Base-by-base conservation (phyloP, 768 basidiomycete species). In the Psilocybe azurescens region DNA sequence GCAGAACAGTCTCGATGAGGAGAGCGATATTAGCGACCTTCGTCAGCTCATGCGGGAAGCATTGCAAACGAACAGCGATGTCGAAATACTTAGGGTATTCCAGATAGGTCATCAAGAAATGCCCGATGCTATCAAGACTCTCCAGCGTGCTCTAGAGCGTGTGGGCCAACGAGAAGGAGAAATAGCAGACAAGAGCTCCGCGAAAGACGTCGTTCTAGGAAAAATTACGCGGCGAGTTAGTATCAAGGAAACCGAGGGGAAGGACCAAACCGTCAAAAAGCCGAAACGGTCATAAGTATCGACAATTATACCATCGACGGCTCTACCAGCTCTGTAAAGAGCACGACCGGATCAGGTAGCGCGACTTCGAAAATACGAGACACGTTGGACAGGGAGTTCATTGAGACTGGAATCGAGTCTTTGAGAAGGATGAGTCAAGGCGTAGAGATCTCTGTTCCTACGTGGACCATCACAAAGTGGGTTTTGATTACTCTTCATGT, bases 121-220 rank as follows among this genome's bases (percentile, higher is more conserved):
- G 83, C 88, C 89, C 1, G 92, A 94, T 72, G 90, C 90, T 11
- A 86, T 93, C 72, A 91, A 91, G 76, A 88, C 91, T 3, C 78
- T 94, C 16, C 91, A 91, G 74, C 76, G 91, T 24, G 74, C 74
- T n/a, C 69, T 71, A 24, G 74, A 74, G 56, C 63, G 64, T 10
- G 55, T 71, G 7, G 71, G 74, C 14, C 56, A 58, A 24, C 65
- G 69, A 5, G 56, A 47, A 32, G 62, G 60, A 11, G 30, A 47
- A 24, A 14, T 55, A 52, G 24, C 58, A 39, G n/a, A 57, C 41
- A 1, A 52, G 36, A 29, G 60, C 57, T 29, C 62, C 13, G 36
- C 39, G 28, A 60, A 60, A 56, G 64, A 18, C 16, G 60, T 69
- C 24, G 64, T 72, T 0, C 36, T 69, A 1, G 67, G 67, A 2